Evolutionary conservation across 2,329 filamentous ascomycete species (phyloP).

Genomic region (Ceratocystis destructans): DNA sequence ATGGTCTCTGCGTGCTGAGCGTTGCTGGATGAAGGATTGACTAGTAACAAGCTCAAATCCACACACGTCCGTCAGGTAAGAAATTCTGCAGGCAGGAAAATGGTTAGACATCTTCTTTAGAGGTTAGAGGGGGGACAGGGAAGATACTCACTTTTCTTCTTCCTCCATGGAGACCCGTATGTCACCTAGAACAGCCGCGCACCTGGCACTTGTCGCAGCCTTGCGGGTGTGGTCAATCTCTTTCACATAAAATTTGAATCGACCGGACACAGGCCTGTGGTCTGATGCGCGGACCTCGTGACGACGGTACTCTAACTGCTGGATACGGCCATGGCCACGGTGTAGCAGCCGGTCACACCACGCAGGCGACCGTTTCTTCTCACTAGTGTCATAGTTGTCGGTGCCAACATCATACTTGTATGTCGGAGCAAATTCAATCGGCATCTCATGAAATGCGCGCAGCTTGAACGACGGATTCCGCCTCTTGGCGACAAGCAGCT

Average conservation of each 20-base stretch:
- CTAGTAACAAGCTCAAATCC: slow-evolving; percentile 43
- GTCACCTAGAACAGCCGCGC: slow-evolving; percentile 59
- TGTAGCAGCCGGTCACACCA: slow-evolving; percentile 96
- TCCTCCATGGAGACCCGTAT: slow-evolving; percentile 53
- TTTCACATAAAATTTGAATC: slow-evolving; percentile 74
- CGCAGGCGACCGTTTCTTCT: slow-evolving; percentile 85
- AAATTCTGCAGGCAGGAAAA: slow-evolving; percentile 28
- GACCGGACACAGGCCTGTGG: slow-evolving; percentile 79
- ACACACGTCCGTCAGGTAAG: slow-evolving; percentile 38
- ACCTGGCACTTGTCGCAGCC: slow-evolving; percentile 54
- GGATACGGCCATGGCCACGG: slow-evolving; percentile 64
- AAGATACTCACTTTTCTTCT: slow-evolving; percentile 59
- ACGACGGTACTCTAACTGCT: slow-evolving; percentile 74
- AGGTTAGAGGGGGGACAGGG: not conserved
- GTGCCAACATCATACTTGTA: slow-evolving; percentile 98
- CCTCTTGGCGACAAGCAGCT: slow-evolving; percentile 74
- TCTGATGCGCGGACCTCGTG: slow-evolving; percentile 88
- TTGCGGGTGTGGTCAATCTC: slow-evolving; percentile 57
- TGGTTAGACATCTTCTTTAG: not conserved
- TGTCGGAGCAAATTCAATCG: slow-evolving; percentile 84
- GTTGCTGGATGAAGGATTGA: slow-evolving; percentile 33
- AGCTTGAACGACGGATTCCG: slow-evolving; percentile 83
- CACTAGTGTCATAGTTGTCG: slow-evolving; percentile 83
- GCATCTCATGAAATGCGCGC: slow-evolving; percentile 76
- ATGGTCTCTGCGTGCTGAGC: slow-evolving; percentile 12